Evolutionary conservation across 2,329 filamentous ascomycete genomes (phyloP).

Genomic region (Talaromyces pinophilus): DNA sequence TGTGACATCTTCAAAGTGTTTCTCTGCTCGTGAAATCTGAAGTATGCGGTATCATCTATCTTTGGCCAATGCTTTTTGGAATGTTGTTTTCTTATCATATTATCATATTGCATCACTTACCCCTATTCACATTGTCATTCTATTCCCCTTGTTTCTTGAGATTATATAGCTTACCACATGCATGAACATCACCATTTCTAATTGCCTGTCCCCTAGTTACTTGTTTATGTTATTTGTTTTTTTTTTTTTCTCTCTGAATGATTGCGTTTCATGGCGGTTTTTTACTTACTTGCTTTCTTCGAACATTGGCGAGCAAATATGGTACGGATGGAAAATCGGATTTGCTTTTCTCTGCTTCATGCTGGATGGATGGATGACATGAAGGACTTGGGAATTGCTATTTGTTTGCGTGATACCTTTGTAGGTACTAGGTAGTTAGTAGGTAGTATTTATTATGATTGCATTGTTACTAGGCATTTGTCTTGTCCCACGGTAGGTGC

Average conservation of each 20-base stretch:
- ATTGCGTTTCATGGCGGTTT: constrained; percentile 3
- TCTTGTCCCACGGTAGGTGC: neutral
- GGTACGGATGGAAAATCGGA: constrained; percentile 2
- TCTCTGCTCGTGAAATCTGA: neutral
- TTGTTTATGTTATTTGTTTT: neutral
- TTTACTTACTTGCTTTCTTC: neutral
- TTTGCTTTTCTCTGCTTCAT: neutral
- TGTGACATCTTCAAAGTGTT: neutral
- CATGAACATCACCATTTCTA: neutral
- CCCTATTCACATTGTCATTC: neutral
- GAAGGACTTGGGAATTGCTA: neutral
- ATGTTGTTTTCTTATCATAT: neutral
- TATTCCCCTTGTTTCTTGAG: neutral
- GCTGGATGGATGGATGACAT: constrained; percentile 8
- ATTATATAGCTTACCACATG: constrained; percentile 1
- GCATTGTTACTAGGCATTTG: neutral
- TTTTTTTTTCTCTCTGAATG: neutral
- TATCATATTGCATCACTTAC: neutral
- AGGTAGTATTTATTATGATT: neutral
- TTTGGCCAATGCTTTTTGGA: neutral
- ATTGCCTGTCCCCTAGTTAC: neutral
- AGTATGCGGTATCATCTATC: neutral
- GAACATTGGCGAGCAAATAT: constrained; percentile 9
- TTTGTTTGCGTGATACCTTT: constrained; percentile 3
- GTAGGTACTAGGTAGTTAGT: constrained; percentile 1